These are phyloP conservation scores for Durio zibethinus DNA, from an alignment of 345 rosid genomes.

Conservation along the genomic window DNA sequence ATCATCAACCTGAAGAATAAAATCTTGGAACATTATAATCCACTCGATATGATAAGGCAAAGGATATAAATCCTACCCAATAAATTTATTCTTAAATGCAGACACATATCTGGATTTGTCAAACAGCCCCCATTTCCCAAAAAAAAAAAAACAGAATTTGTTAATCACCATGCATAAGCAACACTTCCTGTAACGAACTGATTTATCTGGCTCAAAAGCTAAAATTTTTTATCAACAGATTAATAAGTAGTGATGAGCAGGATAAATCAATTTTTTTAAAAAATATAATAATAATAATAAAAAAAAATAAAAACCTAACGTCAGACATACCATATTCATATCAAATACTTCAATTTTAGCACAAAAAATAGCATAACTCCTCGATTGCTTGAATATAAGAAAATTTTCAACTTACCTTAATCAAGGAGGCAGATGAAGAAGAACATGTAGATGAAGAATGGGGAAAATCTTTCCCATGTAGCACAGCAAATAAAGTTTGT, in stretches of 20 bases:
- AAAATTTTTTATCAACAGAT: not conserved
- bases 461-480: constrained; percentile 42
- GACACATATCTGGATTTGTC: too few species aligned
- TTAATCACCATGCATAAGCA: not conserved
- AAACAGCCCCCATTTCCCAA: too few species aligned
- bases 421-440: constrained; percentile 40
- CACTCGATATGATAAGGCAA: not conserved
- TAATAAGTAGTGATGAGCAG: not conserved
- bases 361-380: not conserved
- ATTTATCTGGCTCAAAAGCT: not conserved
- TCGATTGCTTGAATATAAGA: not conserved
- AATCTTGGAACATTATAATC: not conserved
- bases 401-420: constrained; percentile 47
- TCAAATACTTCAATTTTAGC: not conserved
- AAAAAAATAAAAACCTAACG: not conserved
- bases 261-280: not conserved
- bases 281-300: too few species aligned
- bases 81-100: too few species aligned
- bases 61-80: not conserved
- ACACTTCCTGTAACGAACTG: not conserved
- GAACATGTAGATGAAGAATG: constrained; percentile 34
- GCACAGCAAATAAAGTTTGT: constrained; percentile 72
- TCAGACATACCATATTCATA: not conserved
- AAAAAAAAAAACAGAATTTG: not conserved
- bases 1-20: constrained; percentile 3